Base-by-base conservation (phyloP, 805 yeast genomes). In the Wickerhamiella parazyma region DNA sequence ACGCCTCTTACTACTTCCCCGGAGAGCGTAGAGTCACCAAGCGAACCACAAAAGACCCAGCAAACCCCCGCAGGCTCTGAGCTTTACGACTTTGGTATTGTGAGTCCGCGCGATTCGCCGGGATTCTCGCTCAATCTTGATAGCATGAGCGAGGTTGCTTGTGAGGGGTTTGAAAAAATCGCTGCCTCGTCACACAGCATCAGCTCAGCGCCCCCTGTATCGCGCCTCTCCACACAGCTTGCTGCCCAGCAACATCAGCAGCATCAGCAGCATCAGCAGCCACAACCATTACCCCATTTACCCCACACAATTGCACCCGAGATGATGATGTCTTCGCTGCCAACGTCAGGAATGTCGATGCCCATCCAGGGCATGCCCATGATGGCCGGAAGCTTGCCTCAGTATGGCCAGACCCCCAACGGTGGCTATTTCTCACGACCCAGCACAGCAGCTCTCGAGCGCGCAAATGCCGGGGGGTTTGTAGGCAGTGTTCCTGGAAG, bases 1-100 rank as follows among this genome's bases (percentile, higher is more conserved):
- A 45, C 47, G 17, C 48, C 48, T 5, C 37, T 41, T 10, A 45
- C 48, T 1, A 45, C 48, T n/a, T 25, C 42, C 12, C 48, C 48
- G 3, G 48, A 41, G 26, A 41, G 45, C 22, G 45, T 36, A 3
- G 25, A 24, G 41, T 29, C 37, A 7, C 43, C 46, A 6, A 17
- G 18, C 14, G 44, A 31, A 12, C 10, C 31, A 5, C 8, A 24
- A 28, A 11, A 11, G 31, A n/a, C 6, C 6, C 31, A 28, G 16
- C 31, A 11, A 28, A n/a, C n/a, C n/a, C 16, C 31, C 7, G 6
- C 31, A n/a, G n/a, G 31, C 8, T 5, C 24, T 16, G 31, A 28
- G 8, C 5, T 28, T 11, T 28, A 28, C 7, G 34, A 20, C 10
- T 39, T 39, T 31, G 42, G 42, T 20, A 39, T 39, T 8, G 42